A percentile compares a stretch with the other conserved stretches of the same genome.
These are phyloP conservation scores for Eustoma russellianum DNA, from an alignment of 257 asterid genomes.

Conservation along the genomic window DNA sequence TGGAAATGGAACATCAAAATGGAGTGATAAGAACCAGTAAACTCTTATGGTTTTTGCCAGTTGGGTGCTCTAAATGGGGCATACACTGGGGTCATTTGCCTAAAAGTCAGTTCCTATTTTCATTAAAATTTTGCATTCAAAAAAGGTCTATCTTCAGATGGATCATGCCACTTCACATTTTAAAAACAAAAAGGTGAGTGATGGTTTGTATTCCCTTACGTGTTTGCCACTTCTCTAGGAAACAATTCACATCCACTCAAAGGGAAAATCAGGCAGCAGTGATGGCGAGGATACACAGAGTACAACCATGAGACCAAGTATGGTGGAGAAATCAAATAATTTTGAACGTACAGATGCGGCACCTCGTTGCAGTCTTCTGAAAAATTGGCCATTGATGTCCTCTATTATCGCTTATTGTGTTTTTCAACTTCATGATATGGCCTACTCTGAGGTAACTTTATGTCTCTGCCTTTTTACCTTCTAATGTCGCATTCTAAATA, in stretches of 20 bases:
- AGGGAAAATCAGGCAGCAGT: slow-evolving; percentile 6
- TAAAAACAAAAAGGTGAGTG: no score
- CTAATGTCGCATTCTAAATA: neutral
- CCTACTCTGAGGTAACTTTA: slow-evolving; percentile 58
- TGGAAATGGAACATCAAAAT: no score
- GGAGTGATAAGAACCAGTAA: neutral
- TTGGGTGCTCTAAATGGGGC: no score
- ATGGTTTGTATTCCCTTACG: no score
- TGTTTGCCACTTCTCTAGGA: slow-evolving; percentile 13
- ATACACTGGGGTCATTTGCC: no score
- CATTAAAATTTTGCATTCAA: no score
- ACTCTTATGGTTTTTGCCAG: neutral
- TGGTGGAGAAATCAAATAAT: slow-evolving; percentile 3
- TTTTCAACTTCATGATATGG: slow-evolving; percentile 83
- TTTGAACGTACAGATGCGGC: slow-evolving; percentile 6
- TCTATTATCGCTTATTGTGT: slow-evolving; percentile 60
- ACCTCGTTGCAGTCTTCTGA: slow-evolving; percentile 35
- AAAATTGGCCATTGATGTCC: slow-evolving; percentile 85
- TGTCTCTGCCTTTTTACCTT: neutral
- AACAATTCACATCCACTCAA: slow-evolving; percentile 40
- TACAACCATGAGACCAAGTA: slow-evolving; percentile 15
- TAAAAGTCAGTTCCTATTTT: no score
- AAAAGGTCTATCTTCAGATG: slow-evolving; percentile 1
- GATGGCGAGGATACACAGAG: no score
- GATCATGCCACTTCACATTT: slow-evolving; percentile 19